Percentiles rank a stretch among this genome's conserved stretches.
These are phyloP conservation scores for Cicer chorassanicum DNA, from an alignment of 306 rosid species.

Conservation along the genomic window DNA sequence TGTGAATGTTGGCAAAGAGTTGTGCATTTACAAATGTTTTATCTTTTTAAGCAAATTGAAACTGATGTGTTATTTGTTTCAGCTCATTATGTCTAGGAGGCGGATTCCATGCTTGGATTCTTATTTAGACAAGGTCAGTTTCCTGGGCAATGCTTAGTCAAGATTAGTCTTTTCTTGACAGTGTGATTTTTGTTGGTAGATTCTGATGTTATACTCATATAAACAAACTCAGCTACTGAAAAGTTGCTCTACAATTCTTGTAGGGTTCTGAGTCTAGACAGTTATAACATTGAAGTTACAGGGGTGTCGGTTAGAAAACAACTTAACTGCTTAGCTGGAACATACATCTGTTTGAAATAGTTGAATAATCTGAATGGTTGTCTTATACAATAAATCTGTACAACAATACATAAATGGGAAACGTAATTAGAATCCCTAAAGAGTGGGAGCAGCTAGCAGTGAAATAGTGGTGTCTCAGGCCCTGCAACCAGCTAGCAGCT, in stretches of 20 bases:
- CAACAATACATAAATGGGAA: constrained; percentile 2
- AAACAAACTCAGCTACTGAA: not conserved
- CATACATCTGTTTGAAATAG: not conserved
- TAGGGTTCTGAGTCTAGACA: constrained; percentile 10
- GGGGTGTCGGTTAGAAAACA: constrained; percentile 13
- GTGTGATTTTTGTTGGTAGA: constrained; percentile 23
- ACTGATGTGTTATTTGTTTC: constrained; percentile 48
- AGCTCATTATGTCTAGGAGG: constrained; percentile 94
- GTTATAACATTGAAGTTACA: constrained; percentile 10
- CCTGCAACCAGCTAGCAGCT: constrained; percentile 26
- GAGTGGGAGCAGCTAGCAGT: constrained; percentile 11
- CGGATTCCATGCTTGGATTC: constrained; percentile 98
- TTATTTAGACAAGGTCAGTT: constrained; percentile 84
- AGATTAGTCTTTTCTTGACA: constrained; percentile 21
- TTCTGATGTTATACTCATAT: constrained; percentile 17
- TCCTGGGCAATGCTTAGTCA: not conserved
- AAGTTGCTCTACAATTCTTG: not conserved
- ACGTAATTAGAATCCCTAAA: constrained; percentile 14
- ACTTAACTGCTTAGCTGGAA: constrained; percentile 16
- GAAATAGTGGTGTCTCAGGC: not conserved
- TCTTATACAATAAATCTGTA: constrained; percentile 14
- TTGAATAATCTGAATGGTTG: constrained; percentile 23
- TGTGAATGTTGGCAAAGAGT: constrained; percentile 11
- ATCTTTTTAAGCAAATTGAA: constrained; percentile 31
- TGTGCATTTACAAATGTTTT: constrained; percentile 24